Evolutionary conservation across 2,329 filamentous ascomycete species (phyloP).

Genomic region (Pleoardoris graminearum): DNA sequence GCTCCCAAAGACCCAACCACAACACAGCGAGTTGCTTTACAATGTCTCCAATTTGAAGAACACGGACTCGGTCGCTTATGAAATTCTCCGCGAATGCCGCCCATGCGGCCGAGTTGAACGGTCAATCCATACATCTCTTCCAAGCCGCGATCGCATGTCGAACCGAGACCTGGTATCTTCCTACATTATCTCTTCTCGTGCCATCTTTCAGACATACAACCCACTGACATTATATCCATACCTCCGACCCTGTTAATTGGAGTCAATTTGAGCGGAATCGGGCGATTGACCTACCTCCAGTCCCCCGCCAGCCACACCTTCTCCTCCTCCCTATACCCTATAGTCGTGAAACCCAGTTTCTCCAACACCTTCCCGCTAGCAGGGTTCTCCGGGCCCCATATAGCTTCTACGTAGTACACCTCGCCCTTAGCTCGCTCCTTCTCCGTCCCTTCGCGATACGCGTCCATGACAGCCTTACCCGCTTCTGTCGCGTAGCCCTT

Average conservation of each 20-base stretch:
- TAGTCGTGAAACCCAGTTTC: constrained; percentile 30
- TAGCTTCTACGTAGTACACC: constrained; percentile 29
- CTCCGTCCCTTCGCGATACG: constrained; percentile 13
- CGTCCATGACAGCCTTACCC: constrained; percentile 18
- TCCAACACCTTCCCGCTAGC: constrained; percentile 26
- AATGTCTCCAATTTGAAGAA: neutral
- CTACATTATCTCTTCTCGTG: neutral
- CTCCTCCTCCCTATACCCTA: constrained; percentile 28
- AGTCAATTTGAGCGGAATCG: too few relatives aligned
- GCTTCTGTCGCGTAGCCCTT: constrained; percentile 38
- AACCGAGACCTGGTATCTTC: too few relatives aligned
- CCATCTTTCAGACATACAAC: constrained; percentile 16
- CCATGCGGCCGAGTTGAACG: too few relatives aligned
- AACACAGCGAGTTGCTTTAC: neutral
- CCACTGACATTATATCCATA: constrained; percentile 29
- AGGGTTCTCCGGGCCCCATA: constrained; percentile 25
- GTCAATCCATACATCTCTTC: neutral
- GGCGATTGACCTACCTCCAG: constrained; percentile 31
- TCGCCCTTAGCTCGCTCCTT: constrained; percentile 6
- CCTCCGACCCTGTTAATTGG: constrained; percentile 34
- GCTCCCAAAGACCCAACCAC: neutral
- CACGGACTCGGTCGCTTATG: neutral
- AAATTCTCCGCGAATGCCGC: too few relatives aligned
- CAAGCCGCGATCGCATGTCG: too few relatives aligned
- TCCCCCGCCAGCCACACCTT: constrained; percentile 27